Evolutionary conservation across 1,139 yeast genomes (phyloP), one percentile per base, ranked within the genome.

Genomic region (Ogataea hybrid): DNA sequence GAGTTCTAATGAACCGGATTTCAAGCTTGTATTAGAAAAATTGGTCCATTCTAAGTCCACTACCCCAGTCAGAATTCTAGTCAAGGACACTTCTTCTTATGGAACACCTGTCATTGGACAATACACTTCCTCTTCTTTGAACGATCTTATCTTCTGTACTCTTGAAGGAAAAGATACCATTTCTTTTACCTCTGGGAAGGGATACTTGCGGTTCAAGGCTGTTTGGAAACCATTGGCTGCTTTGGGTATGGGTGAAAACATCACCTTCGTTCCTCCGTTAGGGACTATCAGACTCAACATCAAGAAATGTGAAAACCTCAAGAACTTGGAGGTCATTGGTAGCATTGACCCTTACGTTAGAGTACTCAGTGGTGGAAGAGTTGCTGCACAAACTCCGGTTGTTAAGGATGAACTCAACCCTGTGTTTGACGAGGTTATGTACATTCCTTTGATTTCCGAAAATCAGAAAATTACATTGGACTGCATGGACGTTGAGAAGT

Each of bases 281-380:
- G 94, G 90, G 56, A 80, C 79, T 38, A 59, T 80, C 25, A 77
- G 83, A 64, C 59, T 84, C 32, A 79, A 78, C 52, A 54, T 84
- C 40, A 71, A 79, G 50, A 65, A 70, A 25, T 85, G 83, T 14
- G 62, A 61, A 12, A 75, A 75, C 40, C 66, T 84, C 52, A 69
- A 75, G 54, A 84, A 84, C 52, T 65, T 79, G 56, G 85, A 80
- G 57, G 65, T 75, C 5, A 75, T 83, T 45, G 90, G 90, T 43
- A 77, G 75, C 48, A 79, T 84, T 53, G 90, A 84, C 62, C 92
- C 94, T 5, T 84, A 82, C 57, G 77, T 81, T 33, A 72, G 76
- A 48, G 70, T 84, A 12, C 55, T 75, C 39, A 61, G 77, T 45
- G 77, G 81, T 55, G 85, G 83, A 52, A 76, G 75, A 56, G 61